phyloP scores from a whole-genome alignment of 1,139 yeast genomes.

The Schwanniomyces etchellsii region DNA sequence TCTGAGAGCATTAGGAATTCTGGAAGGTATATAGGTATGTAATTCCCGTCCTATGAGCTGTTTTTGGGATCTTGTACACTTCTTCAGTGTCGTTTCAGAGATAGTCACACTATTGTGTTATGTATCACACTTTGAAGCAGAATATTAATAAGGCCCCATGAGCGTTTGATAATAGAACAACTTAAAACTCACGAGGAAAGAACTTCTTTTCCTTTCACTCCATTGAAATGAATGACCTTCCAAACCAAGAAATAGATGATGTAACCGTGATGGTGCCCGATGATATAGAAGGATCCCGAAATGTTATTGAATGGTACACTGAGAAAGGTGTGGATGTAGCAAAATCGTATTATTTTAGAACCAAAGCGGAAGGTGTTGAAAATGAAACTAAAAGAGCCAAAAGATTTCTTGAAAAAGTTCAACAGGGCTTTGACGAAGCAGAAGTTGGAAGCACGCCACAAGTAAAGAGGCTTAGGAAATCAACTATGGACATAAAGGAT shows the following conservation, averaged over 20 bases:
- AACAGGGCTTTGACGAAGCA: slow-evolving; percentile 2
- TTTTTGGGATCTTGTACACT: no score
- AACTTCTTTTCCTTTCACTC: no score
- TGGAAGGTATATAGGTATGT: no score
- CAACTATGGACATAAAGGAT: background rate
- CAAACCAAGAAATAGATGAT: background rate
- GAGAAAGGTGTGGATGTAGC: background rate
- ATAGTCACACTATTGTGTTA: no score
- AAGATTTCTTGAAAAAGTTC: slow-evolving; percentile 1
- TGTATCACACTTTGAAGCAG: no score
- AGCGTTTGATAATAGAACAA: no score
- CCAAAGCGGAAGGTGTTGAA: slow-evolving; percentile 1
- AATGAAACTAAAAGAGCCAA: background rate
- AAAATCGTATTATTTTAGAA: background rate
- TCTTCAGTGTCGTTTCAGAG: no score
- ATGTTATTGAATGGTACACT: slow-evolving; percentile 1
- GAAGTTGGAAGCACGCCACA: slow-evolving; percentile 2
- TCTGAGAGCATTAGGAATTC: no score
- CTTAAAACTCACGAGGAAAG: no score
- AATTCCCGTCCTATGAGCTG: no score
- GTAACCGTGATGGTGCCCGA: background rate
- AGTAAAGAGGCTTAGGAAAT: slow-evolving; percentile 1
- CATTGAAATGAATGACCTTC: no score
- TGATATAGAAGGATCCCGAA: background rate
- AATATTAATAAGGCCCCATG: no score